Evolutionary conservation across 306 rosid species (phyloP).

Genomic region (Betula pendula): DNA sequence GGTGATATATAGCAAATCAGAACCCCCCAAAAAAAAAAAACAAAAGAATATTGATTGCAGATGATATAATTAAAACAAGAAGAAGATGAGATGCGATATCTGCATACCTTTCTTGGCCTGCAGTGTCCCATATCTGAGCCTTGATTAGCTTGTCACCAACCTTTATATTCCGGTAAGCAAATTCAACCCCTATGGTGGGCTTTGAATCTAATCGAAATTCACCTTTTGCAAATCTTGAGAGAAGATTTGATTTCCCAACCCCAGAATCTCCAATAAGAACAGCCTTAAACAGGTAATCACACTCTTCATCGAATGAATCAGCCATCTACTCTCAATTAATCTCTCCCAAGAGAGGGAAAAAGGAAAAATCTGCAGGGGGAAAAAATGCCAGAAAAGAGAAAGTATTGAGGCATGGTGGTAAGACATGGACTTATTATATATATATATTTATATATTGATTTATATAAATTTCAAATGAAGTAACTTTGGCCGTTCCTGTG

Average conservation of each 20-base stretch:
- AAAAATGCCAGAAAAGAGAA: neutral
- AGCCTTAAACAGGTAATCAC: constrained; percentile 84
- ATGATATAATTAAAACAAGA: neutral
- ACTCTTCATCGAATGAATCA: constrained; percentile 76
- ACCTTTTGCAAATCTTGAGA: constrained; percentile 72
- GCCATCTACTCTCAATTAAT: constrained; percentile 36
- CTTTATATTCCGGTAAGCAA: constrained; percentile 81
- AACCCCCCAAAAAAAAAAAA: too few species aligned
- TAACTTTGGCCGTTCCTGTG: constrained; percentile 18
- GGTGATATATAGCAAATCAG: neutral
- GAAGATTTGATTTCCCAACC: constrained; percentile 87
- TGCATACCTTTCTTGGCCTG: constrained; percentile 87
- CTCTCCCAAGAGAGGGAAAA: constrained; percentile 11
- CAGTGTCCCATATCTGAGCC: constrained; percentile 97
- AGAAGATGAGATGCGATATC: neutral
- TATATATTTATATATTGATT: neutral
- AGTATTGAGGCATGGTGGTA: constrained; percentile 11
- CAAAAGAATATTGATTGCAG: neutral
- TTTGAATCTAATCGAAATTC: constrained; percentile 79
- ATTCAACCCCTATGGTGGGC: constrained; percentile 93
- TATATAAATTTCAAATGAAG: constrained; percentile 5
- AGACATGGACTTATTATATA: constrained; percentile 31
- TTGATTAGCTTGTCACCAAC: constrained; percentile 73
- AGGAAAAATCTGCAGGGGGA: neutral
- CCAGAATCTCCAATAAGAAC: constrained; percentile 88